phyloP scores from a whole-genome alignment of 164 flowering plant genomes.

The Aristolochia contorta region DNA sequence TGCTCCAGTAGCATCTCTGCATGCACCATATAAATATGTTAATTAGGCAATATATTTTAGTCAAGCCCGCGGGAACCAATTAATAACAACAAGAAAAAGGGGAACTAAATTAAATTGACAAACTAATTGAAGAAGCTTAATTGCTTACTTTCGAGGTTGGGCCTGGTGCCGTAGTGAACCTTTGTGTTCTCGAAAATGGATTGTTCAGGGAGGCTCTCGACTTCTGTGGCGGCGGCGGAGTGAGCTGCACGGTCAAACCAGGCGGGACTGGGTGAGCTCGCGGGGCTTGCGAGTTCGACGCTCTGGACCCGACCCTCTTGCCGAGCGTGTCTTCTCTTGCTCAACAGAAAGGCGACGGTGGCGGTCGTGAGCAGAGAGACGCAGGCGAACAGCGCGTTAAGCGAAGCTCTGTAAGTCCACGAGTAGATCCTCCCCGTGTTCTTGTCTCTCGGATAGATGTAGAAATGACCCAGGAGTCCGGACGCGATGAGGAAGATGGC shows the following conservation, averaged over 20 bases:
- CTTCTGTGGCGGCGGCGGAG: slow-evolving; percentile 30
- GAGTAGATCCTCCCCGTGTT: slow-evolving; percentile 31
- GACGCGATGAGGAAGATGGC: slow-evolving; percentile 39
- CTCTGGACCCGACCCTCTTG: slow-evolving; percentile 34
- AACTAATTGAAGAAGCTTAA: neutral
- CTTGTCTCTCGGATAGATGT: slow-evolving; percentile 63
- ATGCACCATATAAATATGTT: no score
- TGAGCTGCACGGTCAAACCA: no score
- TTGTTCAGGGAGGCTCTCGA: slow-evolving; percentile 55
- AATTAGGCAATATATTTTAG: no score
- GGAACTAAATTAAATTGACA: neutral
- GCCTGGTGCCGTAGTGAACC: slow-evolving; percentile 56
- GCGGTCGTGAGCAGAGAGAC: slow-evolving; percentile 31
- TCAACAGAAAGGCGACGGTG: slow-evolving; percentile 40
- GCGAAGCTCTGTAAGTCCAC: slow-evolving; percentile 14
- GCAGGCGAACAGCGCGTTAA: slow-evolving; percentile 37
- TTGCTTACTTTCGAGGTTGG: slow-evolving; percentile 45
- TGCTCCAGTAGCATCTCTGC: slow-evolving; percentile 41
- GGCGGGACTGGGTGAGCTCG: no score
- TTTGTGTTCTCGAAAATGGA: slow-evolving; percentile 42
- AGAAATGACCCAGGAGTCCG: slow-evolving; percentile 37
- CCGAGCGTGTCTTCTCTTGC: slow-evolving; percentile 34
- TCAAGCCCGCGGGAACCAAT: no score
- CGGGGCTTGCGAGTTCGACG: no score
- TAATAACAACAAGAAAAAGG: no score